These are phyloP conservation scores for Crithidia fasciculata DNA, from an alignment of 208 protist genomes.

Conservation along the genomic window DNA sequence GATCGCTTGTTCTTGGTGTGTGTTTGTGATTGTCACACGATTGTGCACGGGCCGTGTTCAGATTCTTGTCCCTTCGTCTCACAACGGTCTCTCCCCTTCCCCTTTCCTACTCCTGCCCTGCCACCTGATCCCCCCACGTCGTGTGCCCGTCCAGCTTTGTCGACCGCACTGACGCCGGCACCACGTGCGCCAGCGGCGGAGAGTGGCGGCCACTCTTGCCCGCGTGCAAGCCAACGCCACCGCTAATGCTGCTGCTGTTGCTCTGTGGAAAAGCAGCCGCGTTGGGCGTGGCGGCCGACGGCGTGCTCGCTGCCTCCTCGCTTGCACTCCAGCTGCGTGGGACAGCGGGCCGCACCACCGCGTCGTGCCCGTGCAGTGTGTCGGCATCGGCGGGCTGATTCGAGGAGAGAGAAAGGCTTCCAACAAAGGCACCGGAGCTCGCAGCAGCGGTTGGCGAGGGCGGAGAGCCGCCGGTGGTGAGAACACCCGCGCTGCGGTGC, in stretches of 20 bases:
- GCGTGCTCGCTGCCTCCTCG: background rate
- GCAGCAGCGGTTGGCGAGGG: background rate
- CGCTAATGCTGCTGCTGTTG: background rate
- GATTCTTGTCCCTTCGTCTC: background rate
- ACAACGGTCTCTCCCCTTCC: background rate
- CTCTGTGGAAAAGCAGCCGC: background rate
- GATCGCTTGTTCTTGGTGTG: too few species aligned
- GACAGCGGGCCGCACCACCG: too few species aligned
- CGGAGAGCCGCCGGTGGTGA: too few species aligned
- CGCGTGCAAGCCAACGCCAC: background rate
- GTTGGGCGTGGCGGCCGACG: background rate
- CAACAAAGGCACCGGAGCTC: background rate
- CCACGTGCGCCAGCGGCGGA: constrained; percentile 9
- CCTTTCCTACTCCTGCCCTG: background rate
- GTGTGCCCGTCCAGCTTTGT: constrained; percentile 12
- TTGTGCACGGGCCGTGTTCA: background rate
- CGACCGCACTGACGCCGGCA: constrained; percentile 13
- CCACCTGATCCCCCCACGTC: constrained; percentile 11
- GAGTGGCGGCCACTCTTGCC: background rate
- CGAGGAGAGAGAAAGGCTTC: background rate
- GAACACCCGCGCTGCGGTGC: too few species aligned
- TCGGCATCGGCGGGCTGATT: background rate
- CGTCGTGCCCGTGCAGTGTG: background rate
- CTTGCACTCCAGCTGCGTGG: constrained; percentile 7
- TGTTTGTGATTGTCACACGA: background rate